Conservation (phyloP, 2,329 filamentous ascomycete species). For the Cordyceps pruinosa region DNA sequence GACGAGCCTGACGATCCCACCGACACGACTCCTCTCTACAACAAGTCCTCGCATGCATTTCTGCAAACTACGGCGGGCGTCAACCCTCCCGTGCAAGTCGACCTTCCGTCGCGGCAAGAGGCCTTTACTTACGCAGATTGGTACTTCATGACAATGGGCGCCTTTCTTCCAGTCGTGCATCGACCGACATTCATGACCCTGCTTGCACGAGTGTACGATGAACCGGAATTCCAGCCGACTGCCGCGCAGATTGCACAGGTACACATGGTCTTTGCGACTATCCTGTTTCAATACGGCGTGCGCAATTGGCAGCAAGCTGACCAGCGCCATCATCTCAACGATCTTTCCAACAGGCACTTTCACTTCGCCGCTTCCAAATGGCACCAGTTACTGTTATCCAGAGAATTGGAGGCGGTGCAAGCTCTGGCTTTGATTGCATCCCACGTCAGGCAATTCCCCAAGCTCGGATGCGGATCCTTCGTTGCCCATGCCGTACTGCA, state of each 20-base stretch:
- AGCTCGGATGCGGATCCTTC: constrained; percentile 67
- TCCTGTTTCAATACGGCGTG: constrained; percentile 70
- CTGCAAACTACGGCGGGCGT: constrained; percentile 57
- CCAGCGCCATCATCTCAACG: constrained; percentile 49
- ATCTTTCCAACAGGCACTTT: constrained; percentile 69
- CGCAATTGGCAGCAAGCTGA: constrained; percentile 55
- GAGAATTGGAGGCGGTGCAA: constrained; percentile 61
- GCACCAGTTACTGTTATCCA: constrained; percentile 55
- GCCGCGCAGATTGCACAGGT: constrained; percentile 61
- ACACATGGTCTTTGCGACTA: constrained; percentile 73
- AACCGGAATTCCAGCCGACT: constrained; percentile 54
- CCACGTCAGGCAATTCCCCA: constrained; percentile 71
- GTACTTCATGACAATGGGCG: constrained; percentile 67
- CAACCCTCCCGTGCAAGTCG: constrained; percentile 48
- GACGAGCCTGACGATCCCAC: constrained; percentile 44
- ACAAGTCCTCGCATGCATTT: constrained; percentile 67
- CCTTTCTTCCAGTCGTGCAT: constrained; percentile 71
- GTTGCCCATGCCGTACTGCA: constrained; percentile 59
- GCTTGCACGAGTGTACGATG: constrained; percentile 61
- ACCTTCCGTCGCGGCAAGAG: constrained; percentile 56
- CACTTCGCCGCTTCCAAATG: constrained; percentile 66
- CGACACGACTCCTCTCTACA: constrained; percentile 46
- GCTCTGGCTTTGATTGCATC: constrained; percentile 64
- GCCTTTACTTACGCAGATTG: constrained; percentile 64
- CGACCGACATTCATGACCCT: constrained; percentile 64